phyloP scores from a whole-genome alignment of 345 rosid genomes.

The Acer campestre region DNA sequence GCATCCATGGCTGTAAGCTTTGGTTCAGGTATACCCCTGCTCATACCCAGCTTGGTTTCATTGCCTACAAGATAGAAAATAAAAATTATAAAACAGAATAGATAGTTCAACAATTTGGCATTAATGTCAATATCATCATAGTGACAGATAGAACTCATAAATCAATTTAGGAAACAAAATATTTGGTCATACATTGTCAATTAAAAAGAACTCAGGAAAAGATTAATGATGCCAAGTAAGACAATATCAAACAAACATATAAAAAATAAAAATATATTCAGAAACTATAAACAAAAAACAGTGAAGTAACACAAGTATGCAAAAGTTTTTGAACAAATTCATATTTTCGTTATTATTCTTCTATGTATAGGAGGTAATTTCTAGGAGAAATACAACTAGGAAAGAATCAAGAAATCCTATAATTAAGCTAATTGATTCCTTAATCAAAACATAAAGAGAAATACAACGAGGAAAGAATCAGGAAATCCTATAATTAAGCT shows the following conservation, averaged over 20 bases:
- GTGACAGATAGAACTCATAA: constrained; percentile 5
- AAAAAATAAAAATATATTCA: background rate
- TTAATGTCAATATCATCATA: constrained; percentile 14
- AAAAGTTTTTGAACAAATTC: too few relatives aligned
- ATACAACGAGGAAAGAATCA: too few relatives aligned
- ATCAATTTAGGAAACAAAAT: background rate
- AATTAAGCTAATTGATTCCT: too few relatives aligned
- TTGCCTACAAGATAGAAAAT: constrained; percentile 54
- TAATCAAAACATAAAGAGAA: too few relatives aligned
- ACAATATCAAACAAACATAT: too few relatives aligned
- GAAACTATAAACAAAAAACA: too few relatives aligned
- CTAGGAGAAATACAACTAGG: too few relatives aligned
- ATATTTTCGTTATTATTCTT: too few relatives aligned
- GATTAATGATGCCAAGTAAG: background rate
- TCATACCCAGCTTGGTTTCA: constrained; percentile 98
- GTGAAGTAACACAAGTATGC: background rate
- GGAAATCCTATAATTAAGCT: too few relatives aligned
- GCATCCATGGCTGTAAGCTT: constrained; percentile 99
- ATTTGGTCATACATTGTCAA: background rate
- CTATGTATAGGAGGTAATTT: too few relatives aligned
- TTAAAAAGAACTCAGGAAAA: background rate
- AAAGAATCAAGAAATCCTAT: too few relatives aligned
- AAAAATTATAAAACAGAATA: background rate
- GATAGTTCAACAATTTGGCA: constrained; percentile 7
- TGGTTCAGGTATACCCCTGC: constrained; percentile 96